These are phyloP conservation scores for Monilinia vaccinii-corymbosi DNA, from an alignment of 2,329 filamentous ascomycete species.

Conservation along the genomic window DNA sequence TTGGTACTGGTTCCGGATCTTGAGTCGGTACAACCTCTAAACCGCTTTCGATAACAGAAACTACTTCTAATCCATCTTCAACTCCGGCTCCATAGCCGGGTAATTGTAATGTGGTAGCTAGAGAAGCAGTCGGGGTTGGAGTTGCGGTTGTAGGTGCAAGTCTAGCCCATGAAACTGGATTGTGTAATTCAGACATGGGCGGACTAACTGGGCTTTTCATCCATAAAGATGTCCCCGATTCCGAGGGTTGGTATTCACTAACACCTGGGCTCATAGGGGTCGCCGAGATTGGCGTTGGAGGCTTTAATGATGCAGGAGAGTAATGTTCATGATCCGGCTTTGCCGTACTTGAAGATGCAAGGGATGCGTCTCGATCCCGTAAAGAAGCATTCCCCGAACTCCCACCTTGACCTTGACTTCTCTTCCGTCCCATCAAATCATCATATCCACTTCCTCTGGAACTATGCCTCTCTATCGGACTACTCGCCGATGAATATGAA, in stretches of 20 bases:
- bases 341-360: neutral
- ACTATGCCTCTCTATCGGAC: constrained; percentile 17
- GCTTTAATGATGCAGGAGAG: neutral
- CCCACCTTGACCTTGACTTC: constrained; percentile 19
- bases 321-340: constrained; percentile 1
- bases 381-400: constrained; percentile 7
- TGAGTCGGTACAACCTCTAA: constrained; percentile 6
- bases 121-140: neutral
- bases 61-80: constrained; percentile 23
- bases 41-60: constrained; percentile 5
- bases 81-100: constrained; percentile 20
- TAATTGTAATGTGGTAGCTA: constrained; percentile 18
- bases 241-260: constrained; percentile 9
- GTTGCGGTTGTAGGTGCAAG: neutral
- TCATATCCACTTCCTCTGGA: constrained; percentile 23
- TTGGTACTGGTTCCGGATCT: neutral
- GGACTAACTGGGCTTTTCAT: constrained; percentile 10
- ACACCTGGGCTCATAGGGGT: neutral
- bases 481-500: constrained; percentile 11
- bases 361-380: constrained; percentile 6
- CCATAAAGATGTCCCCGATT: neutral
- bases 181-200: neutral
- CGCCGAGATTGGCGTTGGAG: neutral
- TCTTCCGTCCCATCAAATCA: constrained; percentile 20
- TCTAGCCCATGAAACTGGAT: constrained; percentile 6